Percentiles rank a stretch among this genome's conserved stretches.
phyloP scores from a whole-genome alignment of 805 yeast genomes.

The Yamadazyma phyllophila region DNA sequence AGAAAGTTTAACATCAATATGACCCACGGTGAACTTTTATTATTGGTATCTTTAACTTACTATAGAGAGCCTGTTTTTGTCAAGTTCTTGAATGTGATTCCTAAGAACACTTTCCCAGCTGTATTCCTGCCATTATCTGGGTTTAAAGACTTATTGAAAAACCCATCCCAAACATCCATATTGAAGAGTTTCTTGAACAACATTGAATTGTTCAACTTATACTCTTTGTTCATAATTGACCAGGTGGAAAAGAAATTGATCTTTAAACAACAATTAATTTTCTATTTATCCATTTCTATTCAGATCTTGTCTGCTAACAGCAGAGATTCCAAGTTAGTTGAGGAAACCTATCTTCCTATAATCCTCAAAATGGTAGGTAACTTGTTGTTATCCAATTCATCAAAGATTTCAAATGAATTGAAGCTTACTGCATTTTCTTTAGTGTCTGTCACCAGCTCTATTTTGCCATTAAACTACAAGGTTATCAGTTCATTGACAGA shows the following conservation, averaged over 20 bases:
- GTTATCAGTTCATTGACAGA: constrained; percentile 32
- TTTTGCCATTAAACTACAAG: constrained; percentile 53
- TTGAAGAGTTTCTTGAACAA: constrained; percentile 70
- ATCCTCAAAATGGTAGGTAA: constrained; percentile 58
- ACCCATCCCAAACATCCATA: constrained; percentile 68
- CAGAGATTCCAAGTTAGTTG: constrained; percentile 41
- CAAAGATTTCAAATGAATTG: constrained; percentile 44
- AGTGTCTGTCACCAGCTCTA: constrained; percentile 71
- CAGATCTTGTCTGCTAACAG: constrained; percentile 66
- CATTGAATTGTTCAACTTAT: constrained; percentile 61
- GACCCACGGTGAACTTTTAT: constrained; percentile 69
- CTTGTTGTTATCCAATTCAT: constrained; percentile 35
- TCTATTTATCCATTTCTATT: constrained; percentile 71
- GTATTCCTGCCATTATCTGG: constrained; percentile 69
- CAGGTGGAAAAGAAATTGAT: constrained; percentile 53
- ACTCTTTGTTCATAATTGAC: constrained; percentile 53
- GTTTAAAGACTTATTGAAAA: constrained; percentile 60
- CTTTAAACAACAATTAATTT: constrained; percentile 70
- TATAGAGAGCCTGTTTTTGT: constrained; percentile 71
- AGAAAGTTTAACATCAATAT: constrained; percentile 86
- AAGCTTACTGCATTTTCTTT: constrained; percentile 84
- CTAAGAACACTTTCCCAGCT: constrained; percentile 61
- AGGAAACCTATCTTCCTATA: constrained; percentile 50
- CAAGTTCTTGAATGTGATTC: constrained; percentile 71
- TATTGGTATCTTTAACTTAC: constrained; percentile 78